phyloP scores from a whole-genome alignment of 2,329 filamentous ascomycete species.

The Trichoderma simmonsii region DNA sequence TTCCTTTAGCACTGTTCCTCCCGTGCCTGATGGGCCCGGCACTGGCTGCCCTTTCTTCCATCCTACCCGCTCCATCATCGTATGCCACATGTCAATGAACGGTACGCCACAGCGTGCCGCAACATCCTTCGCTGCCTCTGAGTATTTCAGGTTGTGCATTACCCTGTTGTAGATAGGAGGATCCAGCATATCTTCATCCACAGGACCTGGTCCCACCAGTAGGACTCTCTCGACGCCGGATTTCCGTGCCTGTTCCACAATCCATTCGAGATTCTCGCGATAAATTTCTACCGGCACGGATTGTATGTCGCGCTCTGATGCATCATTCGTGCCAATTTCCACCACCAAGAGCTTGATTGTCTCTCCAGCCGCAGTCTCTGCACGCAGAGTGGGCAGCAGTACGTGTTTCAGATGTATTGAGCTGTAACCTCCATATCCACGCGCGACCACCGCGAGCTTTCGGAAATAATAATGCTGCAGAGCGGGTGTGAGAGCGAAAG shows the following conservation, averaged over 20 bases:
- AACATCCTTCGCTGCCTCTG: background rate
- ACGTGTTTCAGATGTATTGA: slow-evolving; percentile 6
- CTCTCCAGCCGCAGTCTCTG: slow-evolving; percentile 10
- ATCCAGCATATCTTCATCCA: slow-evolving; percentile 4
- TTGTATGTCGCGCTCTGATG: background rate
- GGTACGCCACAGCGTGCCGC: background rate
- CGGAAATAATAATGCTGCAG: slow-evolving; percentile 8
- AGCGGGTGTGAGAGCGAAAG: slow-evolving; percentile 1
- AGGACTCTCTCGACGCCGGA: slow-evolving; percentile 3
- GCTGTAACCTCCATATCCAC: slow-evolving; percentile 10
- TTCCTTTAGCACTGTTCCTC: background rate
- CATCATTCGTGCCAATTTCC: slow-evolving; percentile 8
- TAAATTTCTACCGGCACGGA: background rate
- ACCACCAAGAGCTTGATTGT: background rate
- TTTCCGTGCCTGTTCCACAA: background rate
- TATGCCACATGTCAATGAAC: slow-evolving; percentile 10
- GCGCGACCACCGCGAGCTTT: slow-evolving; percentile 1
- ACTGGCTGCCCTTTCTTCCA: slow-evolving; percentile 4
- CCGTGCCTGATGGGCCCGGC: background rate
- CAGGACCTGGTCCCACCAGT: background rate
- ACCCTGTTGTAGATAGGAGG: background rate
- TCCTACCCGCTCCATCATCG: background rate
- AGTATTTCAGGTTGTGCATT: background rate
- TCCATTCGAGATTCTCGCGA: background rate
- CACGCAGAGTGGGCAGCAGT: background rate